Evolutionary conservation across 2,329 filamentous ascomycete species (phyloP), one percentile per base, ranked within the genome.

Genomic region (Hypoxylon sp.): DNA sequence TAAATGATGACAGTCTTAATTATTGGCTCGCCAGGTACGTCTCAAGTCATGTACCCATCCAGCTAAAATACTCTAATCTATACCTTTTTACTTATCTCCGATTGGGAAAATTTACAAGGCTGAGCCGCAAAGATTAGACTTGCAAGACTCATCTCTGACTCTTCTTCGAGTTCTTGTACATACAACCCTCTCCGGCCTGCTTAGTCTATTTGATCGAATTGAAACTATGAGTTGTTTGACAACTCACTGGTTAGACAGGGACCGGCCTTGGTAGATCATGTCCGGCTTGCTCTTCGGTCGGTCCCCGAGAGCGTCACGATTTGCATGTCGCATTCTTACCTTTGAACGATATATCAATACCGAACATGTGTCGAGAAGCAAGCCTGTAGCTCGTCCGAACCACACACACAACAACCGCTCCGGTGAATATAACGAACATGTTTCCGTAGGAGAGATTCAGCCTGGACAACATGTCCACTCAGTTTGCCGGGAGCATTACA

Each of bases 401-500:
- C 39, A 3, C 39, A 3, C 39, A 42, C 39, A n/a, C 39, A 17
- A 42, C 26, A 59, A 26, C 63, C 55, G 19, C 37, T 19, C 58
- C 13, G 31, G 13, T 42, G 26, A 11, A 19, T 42, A 5, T 2
- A 14, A 44, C 6, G 42, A 5, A 10, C 6, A 24, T 52, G 3
- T 24, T 3, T 1, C 4, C 4, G 46, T 39, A 31, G 46, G 2
- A 14, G 48, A 68, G 1, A 44, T 73, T 24, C 35, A 68, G 26
- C 69, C 74, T 3, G 67, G 73, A 33, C 22, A 67, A 3, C 61
- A 71, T 59, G 53, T 76, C 44, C 2, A 50, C 8, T 54, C 58
- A 3, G 46, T 71, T n/a, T 74, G 52, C 75, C 83, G 83, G 67
- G 79, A 85, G 67, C 84, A 85, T 77, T 75, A 81, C 13, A 82